Evolutionary conservation across 2,329 filamentous ascomycete species (phyloP).

Genomic region (Colletotrichum tanaceti): DNA sequence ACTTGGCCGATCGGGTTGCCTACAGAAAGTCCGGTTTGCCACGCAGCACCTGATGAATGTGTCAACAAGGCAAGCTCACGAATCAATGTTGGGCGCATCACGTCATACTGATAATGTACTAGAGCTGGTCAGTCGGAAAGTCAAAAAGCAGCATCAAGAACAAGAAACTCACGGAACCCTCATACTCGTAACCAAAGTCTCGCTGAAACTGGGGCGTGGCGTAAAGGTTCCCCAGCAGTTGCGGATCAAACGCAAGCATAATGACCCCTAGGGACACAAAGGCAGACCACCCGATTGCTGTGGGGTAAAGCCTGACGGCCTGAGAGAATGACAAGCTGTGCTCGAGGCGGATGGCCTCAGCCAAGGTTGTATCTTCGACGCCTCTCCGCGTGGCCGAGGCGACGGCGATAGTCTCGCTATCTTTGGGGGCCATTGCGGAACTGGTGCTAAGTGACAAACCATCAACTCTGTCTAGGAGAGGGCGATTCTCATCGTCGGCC

Average conservation of each 20-base stretch:
- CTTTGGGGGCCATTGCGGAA: conserved; percentile 25
- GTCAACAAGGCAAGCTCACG: background rate
- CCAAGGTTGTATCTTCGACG: conserved; percentile 43
- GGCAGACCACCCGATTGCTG: conserved; percentile 64
- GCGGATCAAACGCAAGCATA: conserved; percentile 73
- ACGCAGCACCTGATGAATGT: conserved; percentile 50
- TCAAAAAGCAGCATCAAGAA: background rate
- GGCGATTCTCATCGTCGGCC: conserved; percentile 28
- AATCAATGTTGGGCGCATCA: background rate
- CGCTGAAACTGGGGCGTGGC: conserved; percentile 67
- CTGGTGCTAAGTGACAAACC: background rate
- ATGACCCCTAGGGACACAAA: conserved; percentile 71
- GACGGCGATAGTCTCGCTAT: conserved; percentile 11
- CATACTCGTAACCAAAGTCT: conserved; percentile 65
- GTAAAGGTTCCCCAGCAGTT: conserved; percentile 72
- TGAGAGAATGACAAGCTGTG: conserved; percentile 53
- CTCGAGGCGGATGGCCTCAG: conserved; percentile 55
- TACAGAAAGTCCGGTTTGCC: conserved; percentile 62
- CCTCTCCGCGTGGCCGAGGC: conserved; percentile 14
- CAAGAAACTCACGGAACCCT: conserved; percentile 49
- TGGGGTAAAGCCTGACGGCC: conserved; percentile 57
- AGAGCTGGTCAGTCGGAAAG: conserved; percentile 3
- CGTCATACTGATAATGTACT: conserved; percentile 50
- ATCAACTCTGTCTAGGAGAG: conserved; percentile 13
- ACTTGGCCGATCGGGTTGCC: conserved; percentile 69